Base-by-base conservation (phyloP, 352 stramenopile genomes). In the Globisporangium middletonii region DNA sequence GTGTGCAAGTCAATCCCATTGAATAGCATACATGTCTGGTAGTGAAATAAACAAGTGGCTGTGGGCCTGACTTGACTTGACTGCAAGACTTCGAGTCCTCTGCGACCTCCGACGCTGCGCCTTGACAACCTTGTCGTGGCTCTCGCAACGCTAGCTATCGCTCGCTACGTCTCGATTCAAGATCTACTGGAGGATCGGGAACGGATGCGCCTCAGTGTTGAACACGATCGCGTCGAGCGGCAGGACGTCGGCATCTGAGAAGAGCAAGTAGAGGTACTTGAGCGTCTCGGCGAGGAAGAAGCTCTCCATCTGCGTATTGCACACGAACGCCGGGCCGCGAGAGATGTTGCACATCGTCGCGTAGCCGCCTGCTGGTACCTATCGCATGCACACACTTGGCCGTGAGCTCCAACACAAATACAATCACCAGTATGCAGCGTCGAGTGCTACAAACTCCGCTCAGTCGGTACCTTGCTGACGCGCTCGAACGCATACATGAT, bases 221-320 rank as follows among this genome's bases (percentile, higher is more conserved):
- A 96, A 87, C 35, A 96, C 83, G 46, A 86, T 79, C 18, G 84
- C 63, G 57, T 95, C 67, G 30, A 96, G 68, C 4, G 72, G 57
- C 27, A 95, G 45, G 38, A 91, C 45, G 30, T 83, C 63, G 38
- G 87, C 77, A 37, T 89, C 75, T 26, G 71, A 83, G 64, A 96
- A 96, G 23, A 96, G 73, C 60, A 97, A 58, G 55, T 89, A 96
- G 8, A 97, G n/a, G n/a, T 97, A 97, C 67, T 97, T 97, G 63
- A 97, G 70, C 35, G 91, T 97, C 73, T 97, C 88, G 19, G 79
- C 84, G 43, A 96, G 52, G 65, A 97, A 97, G 50, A 90, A 97
- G 23, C 78, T 95, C 35, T 93, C 79, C 83, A 96, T 94, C 0
- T 70, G 63, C 12, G 44, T 51, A 3, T 62, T 52, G 30, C 72